These are phyloP conservation scores for Nothopassalora personata DNA, from an alignment of 2,329 filamentous ascomycete species.

Conservation along the genomic window DNA sequence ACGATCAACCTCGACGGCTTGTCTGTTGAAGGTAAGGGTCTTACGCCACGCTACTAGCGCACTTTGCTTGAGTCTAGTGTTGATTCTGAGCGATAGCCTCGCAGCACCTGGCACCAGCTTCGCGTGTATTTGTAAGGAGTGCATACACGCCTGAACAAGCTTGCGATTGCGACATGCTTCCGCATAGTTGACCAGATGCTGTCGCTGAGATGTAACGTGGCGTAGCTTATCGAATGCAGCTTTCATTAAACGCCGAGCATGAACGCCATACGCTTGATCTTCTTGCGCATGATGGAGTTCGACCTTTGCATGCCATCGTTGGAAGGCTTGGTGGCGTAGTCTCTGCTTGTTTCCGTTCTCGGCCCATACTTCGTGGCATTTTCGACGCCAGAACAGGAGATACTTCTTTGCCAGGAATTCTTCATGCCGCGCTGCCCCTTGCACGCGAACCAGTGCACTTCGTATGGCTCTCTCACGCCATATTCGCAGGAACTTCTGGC, in stretches of 20 bases:
- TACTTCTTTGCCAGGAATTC: conserved; percentile 27
- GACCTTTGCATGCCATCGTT: conserved; percentile 7
- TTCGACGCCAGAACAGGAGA: conserved; percentile 22
- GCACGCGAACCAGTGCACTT: conserved; percentile 16
- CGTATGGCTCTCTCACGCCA: conserved; percentile 45
- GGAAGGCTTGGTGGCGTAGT: conserved; percentile 15
- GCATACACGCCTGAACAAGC: conserved; percentile 24
- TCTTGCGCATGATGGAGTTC: conserved; percentile 3
- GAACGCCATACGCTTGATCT: conserved; percentile 10
- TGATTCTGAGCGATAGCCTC: conserved; percentile 41
- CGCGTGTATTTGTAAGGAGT: conserved; percentile 35
- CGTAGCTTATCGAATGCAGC: neutral
- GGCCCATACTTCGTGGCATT: conserved; percentile 21
- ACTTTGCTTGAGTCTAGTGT: conserved; percentile 42
- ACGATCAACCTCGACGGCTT: conserved; percentile 48
- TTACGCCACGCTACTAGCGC: conserved; percentile 48
- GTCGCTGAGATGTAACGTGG: neutral
- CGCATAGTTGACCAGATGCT: neutral
- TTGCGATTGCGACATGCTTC: conserved; percentile 1
- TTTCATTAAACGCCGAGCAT: neutral
- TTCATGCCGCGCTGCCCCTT: conserved; percentile 24
- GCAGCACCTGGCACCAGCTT: conserved; percentile 39
- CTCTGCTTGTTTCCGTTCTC: conserved; percentile 32
- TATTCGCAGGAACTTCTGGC: conserved; percentile 50
- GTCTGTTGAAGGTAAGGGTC: conserved; percentile 32